Evolutionary conservation across 2,329 filamentous ascomycete genomes (phyloP).

Genomic region (Cyanodermella asteris): DNA sequence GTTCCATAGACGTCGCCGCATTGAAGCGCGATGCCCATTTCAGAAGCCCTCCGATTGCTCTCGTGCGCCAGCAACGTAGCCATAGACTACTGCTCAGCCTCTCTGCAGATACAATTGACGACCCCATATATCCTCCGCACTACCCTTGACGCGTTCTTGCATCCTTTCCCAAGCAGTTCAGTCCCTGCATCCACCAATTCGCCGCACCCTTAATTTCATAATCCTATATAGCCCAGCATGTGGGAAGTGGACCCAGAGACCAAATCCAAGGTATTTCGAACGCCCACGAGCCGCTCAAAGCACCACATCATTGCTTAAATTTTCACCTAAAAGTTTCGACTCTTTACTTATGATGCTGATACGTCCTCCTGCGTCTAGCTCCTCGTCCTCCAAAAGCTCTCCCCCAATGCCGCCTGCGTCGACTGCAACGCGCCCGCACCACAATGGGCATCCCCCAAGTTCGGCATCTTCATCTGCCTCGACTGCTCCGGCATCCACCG

Average conservation of each 20-base stretch:
- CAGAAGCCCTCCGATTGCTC: too few species aligned
- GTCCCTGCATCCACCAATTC: too few species aligned
- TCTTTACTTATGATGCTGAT: background rate
- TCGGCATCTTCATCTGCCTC: conserved; percentile 96
- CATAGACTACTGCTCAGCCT: too few species aligned
- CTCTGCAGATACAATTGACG: too few species aligned
- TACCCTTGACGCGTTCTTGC: too few species aligned
- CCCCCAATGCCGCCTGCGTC: conserved; percentile 75
- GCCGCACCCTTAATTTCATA: too few species aligned
- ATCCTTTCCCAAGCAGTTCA: too few species aligned
- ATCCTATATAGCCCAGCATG: conserved; percentile 51
- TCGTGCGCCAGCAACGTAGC: too few species aligned
- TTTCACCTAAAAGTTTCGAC: background rate
- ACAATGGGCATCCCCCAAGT: conserved; percentile 94
- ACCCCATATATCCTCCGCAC: too few species aligned
- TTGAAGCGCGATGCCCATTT: too few species aligned
- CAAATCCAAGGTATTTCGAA: conserved; percentile 65
- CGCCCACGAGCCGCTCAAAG: conserved; percentile 1
- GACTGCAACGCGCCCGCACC: conserved; percentile 90
- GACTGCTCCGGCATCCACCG: conserved; percentile 88
- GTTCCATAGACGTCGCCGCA: too few species aligned
- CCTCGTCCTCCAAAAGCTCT: conserved; percentile 71
- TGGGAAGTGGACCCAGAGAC: conserved; percentile 99
- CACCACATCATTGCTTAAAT: background rate
- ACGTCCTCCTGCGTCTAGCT: conserved; percentile 33